Evolutionary conservation across 2,329 filamentous ascomycete species (phyloP).

Genomic region (Orbilia ellipsospora): DNA sequence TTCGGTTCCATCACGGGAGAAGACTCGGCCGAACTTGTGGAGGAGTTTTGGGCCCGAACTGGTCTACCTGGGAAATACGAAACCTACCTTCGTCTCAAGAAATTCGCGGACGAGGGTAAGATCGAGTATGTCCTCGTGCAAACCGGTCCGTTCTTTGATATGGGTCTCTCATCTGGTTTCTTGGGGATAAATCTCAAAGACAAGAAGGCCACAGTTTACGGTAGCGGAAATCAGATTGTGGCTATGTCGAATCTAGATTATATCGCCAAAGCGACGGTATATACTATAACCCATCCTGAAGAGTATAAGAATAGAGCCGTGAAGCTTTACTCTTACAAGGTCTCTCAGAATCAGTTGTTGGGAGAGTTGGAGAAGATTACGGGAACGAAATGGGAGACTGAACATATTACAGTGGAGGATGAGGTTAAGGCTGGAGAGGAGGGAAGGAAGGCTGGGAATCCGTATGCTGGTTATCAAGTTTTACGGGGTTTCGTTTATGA

Average conservation of each 20-base stretch:
- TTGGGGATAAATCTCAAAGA: constrained; percentile 64
- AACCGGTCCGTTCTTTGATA: constrained; percentile 71
- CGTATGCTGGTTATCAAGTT: constrained; percentile 40
- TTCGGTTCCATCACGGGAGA: constrained; percentile 64
- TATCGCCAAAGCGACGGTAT: constrained; percentile 66
- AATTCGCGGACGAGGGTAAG: constrained; percentile 62
- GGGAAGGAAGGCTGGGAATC: constrained; percentile 27
- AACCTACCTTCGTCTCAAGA: constrained; percentile 63
- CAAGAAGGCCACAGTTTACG: constrained; percentile 64
- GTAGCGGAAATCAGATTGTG: constrained; percentile 67
- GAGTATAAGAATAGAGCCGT: constrained; percentile 69
- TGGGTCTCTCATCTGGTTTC: constrained; percentile 64
- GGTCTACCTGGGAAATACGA: constrained; percentile 67
- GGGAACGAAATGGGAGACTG: constrained; percentile 59
- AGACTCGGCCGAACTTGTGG: constrained; percentile 63
- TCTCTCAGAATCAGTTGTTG: constrained; percentile 65
- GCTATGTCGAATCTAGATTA: constrained; percentile 66
- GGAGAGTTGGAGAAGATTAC: constrained; percentile 61
- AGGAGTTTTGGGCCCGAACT: constrained; percentile 29
- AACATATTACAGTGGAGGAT: constrained; percentile 56
- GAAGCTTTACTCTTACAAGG: constrained; percentile 64
- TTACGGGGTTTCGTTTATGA: constrained; percentile 45
- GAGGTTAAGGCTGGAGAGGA: constrained; percentile 57
- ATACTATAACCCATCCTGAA: constrained; percentile 65
- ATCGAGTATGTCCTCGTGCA: constrained; percentile 70